Evolutionary conservation across 208 protist species (phyloP).

Genomic region (Spongospora subterranea): DNA sequence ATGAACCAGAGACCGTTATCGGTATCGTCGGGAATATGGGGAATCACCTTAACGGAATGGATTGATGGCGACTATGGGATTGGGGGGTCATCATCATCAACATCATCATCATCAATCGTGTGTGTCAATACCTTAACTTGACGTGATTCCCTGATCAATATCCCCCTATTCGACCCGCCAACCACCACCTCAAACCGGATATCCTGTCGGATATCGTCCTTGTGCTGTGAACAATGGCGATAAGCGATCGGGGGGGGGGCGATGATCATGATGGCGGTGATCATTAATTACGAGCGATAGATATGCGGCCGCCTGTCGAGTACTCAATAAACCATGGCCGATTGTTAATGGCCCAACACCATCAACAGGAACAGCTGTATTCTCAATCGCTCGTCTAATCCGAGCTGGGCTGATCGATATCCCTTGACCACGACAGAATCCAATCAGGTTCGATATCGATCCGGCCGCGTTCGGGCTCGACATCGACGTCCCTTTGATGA

Average conservation of each 20-base stretch:
- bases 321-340: conserved; percentile 8
- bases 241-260: too few relatives aligned
- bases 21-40: conserved; percentile 10
- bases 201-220: neutral
- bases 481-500: conserved; percentile 25
- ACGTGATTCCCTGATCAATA: neutral
- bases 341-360: neutral
- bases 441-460: neutral
- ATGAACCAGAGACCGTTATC: neutral
- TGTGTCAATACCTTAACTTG: neutral
- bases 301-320: neutral
- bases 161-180: neutral
- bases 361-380: conserved; percentile 10
- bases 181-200: neutral
- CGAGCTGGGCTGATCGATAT: neutral
- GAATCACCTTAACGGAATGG: neutral
- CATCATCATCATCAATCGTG: too few relatives aligned
- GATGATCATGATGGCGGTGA: neutral
- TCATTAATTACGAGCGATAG: neutral
- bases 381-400: conserved; percentile 4
- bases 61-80: neutral
- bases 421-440: neutral
- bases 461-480: conserved; percentile 40
- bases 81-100: neutral
- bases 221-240: neutral